Conservation (phyloP, 768 basidiomycete genomes). For the Amanita exitialis region DNA sequence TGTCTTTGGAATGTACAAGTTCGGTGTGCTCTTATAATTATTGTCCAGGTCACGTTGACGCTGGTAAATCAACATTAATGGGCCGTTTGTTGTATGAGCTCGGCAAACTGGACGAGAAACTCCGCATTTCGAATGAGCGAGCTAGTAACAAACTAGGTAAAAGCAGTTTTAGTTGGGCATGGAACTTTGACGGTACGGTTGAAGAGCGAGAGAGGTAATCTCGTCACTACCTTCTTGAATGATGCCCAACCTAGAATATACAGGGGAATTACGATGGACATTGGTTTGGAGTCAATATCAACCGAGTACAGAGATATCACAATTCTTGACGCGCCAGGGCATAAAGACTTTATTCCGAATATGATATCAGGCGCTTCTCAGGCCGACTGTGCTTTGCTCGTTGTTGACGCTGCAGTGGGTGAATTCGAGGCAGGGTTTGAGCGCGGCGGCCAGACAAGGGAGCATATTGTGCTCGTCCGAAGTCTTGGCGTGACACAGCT, state of each 20-base stretch:
- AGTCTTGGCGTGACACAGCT: slow-evolving; percentile 90
- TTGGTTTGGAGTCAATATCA: slow-evolving; percentile 70
- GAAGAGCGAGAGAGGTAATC: slow-evolving; percentile 87
- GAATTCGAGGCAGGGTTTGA: slow-evolving; percentile 97
- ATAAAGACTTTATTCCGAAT: slow-evolving; percentile 96
- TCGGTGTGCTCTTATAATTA: background rate
- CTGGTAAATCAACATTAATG: slow-evolving; percentile 97
- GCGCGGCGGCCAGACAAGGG: slow-evolving; percentile 88
- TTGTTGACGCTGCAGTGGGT: slow-evolving; percentile 82
- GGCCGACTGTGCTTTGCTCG: slow-evolving; percentile 90
- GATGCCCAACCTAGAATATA: slow-evolving; percentile 4
- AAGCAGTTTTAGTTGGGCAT: slow-evolving; percentile 95
- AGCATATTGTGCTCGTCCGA: slow-evolving; percentile 85
- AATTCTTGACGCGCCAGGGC: slow-evolving; percentile 95
- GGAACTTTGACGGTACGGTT: slow-evolving; percentile 87
- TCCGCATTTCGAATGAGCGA: slow-evolving; percentile 73
- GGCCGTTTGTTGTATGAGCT: slow-evolving; percentile 89
- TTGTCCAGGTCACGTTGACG: slow-evolving; percentile 87
- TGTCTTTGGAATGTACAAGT: slow-evolving; percentile 7
- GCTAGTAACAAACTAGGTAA: slow-evolving; percentile 88
- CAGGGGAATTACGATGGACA: slow-evolving; percentile 98
- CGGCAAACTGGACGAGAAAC: slow-evolving; percentile 81
- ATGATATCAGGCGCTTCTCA: slow-evolving; percentile 99
- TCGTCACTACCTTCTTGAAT: background rate
- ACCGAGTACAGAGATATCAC: slow-evolving; percentile 77